phyloP scores from a whole-genome alignment of 2,329 filamentous ascomycete species.

The Ceratocystis smalleyi region DNA sequence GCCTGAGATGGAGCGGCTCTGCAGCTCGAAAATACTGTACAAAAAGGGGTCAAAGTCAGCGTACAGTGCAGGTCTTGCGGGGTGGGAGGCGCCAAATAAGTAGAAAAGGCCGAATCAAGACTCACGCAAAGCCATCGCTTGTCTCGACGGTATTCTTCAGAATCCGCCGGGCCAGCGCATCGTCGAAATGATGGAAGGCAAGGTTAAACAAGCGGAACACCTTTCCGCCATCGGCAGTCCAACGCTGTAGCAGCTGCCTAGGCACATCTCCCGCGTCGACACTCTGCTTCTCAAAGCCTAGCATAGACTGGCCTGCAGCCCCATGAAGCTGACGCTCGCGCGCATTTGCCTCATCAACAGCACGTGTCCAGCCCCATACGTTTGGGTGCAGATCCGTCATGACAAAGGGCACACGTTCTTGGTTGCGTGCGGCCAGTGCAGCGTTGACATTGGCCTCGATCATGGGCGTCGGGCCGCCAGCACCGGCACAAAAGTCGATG shows the following conservation, averaged over 20 bases:
- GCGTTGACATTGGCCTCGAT: conserved; percentile 46
- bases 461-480: conserved; percentile 51
- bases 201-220: conserved; percentile 59
- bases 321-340: conserved; percentile 24
- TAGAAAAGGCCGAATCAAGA: not conserved
- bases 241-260: conserved; percentile 29
- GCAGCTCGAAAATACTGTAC: conserved; percentile 50
- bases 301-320: conserved; percentile 21
- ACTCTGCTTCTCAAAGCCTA: conserved; percentile 43
- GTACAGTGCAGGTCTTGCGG: not conserved
- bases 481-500: conserved; percentile 63
- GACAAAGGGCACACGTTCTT: conserved; percentile 33
- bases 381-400: conserved; percentile 53
- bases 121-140: conserved; percentile 44
- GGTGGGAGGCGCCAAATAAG: not conserved
- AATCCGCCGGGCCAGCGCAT: conserved; percentile 43
- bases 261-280: conserved; percentile 52
- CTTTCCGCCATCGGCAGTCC: conserved; percentile 25
- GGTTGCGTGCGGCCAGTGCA: conserved; percentile 6
- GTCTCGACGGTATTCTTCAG: conserved; percentile 49
- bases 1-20: conserved; percentile 44
- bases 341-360: conserved; percentile 19
- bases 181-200: conserved; percentile 63
- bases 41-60: conserved; percentile 20
- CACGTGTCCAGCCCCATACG: conserved; percentile 41